Base-by-base conservation (phyloP, 2,329 filamentous ascomycete genomes). In the Myriosclerotinia curreyana region DNA sequence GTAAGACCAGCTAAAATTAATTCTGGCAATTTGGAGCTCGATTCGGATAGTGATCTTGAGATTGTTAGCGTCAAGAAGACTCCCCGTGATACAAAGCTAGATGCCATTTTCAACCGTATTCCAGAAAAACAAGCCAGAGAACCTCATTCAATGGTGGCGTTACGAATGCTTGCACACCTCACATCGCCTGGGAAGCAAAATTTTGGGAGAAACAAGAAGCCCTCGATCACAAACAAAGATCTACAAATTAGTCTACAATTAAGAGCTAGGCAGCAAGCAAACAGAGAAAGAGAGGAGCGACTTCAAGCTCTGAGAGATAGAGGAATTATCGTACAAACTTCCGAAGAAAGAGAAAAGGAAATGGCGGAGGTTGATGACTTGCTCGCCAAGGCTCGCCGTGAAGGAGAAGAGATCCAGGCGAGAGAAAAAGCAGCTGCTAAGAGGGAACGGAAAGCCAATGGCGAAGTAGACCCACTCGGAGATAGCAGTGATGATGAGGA, bases 341-440 rank as follows among this genome's bases (percentile, higher is more conserved):
- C 88, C 2, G 94, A 97, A 76, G 93, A 99, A 75, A 86, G 91
- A 25, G 90, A 93, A 73, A 85, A 86, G 42, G 89, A 96, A 74
- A 86, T 92, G 75, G 86, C 90, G 64, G 86, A 93, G 65, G 86
- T 96, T 15, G 95, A 98, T 70, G 89, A 97, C 72, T 83, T 98
- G 66, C 85, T 98, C 34, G 89, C 94, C 55, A 92, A 88, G 71
- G 94, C 93, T 25, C 83, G 92, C 64, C 82, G 86, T 66, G 91
- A 98, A 74, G 93, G 88, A 2, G 84, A 90, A 52, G 87, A 89
- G 69, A 87, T 98, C 58, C 89, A 88, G 76, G 86, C 89, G 71
- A 81, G 86, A 56, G 95, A 99, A 77, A 86, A 86, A 68, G 88
- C 84, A 36, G 86, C 85, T 52, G 86, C 86, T 0, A 94, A 90